Evolutionary conservation across 2,329 filamentous ascomycete genomes (phyloP).

Genomic region (Stachybotrys elegans): DNA sequence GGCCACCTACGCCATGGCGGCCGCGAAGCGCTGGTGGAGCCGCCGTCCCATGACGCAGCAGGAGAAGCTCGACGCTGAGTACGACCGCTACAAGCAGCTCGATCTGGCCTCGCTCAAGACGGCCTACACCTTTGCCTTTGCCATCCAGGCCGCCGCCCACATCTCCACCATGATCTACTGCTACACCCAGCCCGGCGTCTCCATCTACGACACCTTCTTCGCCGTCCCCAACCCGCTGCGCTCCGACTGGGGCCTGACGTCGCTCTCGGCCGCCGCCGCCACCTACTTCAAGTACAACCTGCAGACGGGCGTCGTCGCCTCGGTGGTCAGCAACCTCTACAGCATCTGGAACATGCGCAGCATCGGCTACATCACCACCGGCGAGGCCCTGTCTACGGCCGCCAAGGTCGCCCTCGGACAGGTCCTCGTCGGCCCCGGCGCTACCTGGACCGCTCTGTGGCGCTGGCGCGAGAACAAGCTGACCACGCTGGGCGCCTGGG

Average conservation of each 20-base stretch:
- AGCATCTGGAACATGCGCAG: constrained; percentile 15
- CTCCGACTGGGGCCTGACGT: neutral
- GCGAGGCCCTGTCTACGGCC: constrained; percentile 2
- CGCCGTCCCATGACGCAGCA: neutral
- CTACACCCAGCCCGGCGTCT: neutral
- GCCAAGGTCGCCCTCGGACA: constrained; percentile 5
- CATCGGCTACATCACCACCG: constrained; percentile 15
- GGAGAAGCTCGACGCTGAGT: neutral
- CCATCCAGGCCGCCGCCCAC: constrained; percentile 1
- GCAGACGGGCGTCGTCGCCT: neutral
- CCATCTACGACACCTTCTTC: neutral
- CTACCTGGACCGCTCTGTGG: constrained; percentile 17
- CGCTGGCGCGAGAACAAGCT: constrained; percentile 15
- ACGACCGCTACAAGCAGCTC: neutral
- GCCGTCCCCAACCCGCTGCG: neutral
- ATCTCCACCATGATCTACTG: neutral
- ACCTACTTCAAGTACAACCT: neutral
- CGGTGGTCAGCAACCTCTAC: constrained; percentile 9
- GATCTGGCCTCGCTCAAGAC: neutral
- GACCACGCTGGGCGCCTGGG: neutral
- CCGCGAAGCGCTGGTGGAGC: neutral
- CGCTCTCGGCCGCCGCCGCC: neutral
- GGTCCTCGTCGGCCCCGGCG: constrained; percentile 13
- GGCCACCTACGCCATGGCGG: neutral
- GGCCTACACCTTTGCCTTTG: constrained; percentile 3